Evolutionary conservation across 768 basidiomycete genomes (phyloP).

Genomic region (Leccinum longicurvipes): DNA sequence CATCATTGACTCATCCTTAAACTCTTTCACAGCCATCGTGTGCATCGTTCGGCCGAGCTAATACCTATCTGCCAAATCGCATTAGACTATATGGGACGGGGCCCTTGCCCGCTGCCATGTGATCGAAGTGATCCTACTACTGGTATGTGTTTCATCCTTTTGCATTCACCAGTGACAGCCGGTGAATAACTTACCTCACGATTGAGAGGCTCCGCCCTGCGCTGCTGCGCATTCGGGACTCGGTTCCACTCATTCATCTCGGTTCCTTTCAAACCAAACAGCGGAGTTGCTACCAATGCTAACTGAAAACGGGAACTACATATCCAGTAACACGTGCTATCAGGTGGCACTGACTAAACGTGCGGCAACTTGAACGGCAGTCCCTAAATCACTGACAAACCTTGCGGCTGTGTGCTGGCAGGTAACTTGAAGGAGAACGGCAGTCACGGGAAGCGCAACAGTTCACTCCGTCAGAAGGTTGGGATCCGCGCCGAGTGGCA

Average conservation of each 20-base stretch:
- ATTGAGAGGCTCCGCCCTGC: neutral
- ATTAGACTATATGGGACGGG: neutral
- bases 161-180: neutral
- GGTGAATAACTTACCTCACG: neutral
- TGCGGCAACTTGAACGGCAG: neutral
- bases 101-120: neutral
- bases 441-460: neutral
- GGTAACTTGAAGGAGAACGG: neutral
- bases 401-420: neutral
- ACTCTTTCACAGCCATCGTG: neutral
- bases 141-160: neutral
- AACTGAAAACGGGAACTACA: neutral
- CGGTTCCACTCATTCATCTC: neutral
- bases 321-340: neutral
- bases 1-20: neutral
- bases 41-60: slow-evolving; percentile 5
- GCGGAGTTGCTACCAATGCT: neutral
- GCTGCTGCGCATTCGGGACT: neutral
- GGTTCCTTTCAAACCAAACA: neutral
- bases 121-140: neutral
- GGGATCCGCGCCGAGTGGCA: neutral
- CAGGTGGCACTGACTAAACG: neutral
- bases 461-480: neutral
- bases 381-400: neutral
- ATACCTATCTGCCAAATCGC: neutral